Conservation (phyloP, 345 rosid species). For the Eucalyptus victrix region DNA sequence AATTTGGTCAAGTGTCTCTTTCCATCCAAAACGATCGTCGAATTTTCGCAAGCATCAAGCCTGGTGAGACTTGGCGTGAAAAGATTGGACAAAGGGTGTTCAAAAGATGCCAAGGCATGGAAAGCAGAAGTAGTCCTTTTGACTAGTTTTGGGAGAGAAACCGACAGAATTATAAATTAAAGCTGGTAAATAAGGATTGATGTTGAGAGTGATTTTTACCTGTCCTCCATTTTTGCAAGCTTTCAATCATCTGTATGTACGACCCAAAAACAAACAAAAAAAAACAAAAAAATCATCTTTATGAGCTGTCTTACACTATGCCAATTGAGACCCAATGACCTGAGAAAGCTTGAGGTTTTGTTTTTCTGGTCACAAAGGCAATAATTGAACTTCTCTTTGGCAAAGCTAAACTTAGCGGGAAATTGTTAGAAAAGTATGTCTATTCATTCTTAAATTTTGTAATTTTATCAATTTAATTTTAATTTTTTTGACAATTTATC, state of each 20-base stretch:
- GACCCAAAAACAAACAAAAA: background rate
- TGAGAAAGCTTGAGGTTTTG: background rate
- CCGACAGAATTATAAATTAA: background rate
- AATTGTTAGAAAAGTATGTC: background rate
- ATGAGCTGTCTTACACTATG: background rate
- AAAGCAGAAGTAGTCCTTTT: background rate
- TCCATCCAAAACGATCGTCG: background rate
- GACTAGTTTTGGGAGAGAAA: background rate
- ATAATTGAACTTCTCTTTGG: background rate
- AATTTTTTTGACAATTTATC: fast-evolving
- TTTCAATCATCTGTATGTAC: background rate
- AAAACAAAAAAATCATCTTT: background rate
- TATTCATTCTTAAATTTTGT: background rate
- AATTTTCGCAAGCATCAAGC: background rate
- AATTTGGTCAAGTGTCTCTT: background rate
- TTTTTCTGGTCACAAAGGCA: background rate
- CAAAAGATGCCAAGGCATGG: background rate
- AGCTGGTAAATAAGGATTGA: background rate
- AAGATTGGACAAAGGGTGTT: background rate
- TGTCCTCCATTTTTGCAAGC: background rate
- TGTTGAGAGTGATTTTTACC: background rate
- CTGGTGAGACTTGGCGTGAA: background rate
- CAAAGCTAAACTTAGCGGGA: background rate
- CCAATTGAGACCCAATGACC: background rate
- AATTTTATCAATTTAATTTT: background rate